A percentile compares a stretch with the other conserved stretches of the same genome.
These are phyloP conservation scores for Santalum album DNA, from an alignment of 164 flowering plant species.

Conservation along the genomic window DNA sequence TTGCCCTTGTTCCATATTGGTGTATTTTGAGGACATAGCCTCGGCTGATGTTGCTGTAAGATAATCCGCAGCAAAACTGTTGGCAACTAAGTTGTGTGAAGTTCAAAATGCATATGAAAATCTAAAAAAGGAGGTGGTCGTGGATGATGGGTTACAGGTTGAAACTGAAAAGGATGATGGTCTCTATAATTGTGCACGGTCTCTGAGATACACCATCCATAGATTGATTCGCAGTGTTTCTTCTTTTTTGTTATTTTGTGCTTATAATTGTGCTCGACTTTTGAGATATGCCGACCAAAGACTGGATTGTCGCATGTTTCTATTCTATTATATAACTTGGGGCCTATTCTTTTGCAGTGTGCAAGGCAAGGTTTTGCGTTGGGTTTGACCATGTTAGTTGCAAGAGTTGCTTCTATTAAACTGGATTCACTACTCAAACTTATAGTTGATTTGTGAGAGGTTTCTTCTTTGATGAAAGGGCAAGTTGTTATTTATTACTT, in stretches of 20 bases:
- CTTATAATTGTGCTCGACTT: too few relatives aligned
- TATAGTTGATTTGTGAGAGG: slow-evolving; percentile 50
- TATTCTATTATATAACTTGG: slow-evolving; percentile 5
- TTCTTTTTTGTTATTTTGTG: slow-evolving; percentile 47
- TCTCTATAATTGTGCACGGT: slow-evolving; percentile 63
- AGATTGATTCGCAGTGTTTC: slow-evolving; percentile 93
- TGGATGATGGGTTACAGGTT: slow-evolving; percentile 33
- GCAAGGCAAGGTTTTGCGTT: slow-evolving; percentile 96
- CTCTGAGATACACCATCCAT: slow-evolving; percentile 77
- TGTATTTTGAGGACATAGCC: slow-evolving; percentile 63
- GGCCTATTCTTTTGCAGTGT: slow-evolving; percentile 48
- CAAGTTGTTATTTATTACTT: slow-evolving; percentile 40
- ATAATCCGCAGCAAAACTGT: slow-evolving; percentile 54
- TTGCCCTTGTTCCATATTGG: slow-evolving; percentile 63
- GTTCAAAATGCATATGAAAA: slow-evolving; percentile 64
- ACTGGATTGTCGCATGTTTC: not conserved
- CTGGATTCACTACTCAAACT: slow-evolving; percentile 67
- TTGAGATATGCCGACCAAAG: too few relatives aligned
- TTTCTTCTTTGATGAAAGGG: slow-evolving; percentile 93
- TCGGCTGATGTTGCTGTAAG: slow-evolving; percentile 43
- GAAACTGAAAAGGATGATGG: slow-evolving; percentile 95
- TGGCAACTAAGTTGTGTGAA: slow-evolving; percentile 52
- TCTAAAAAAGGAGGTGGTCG: slow-evolving; percentile 29
- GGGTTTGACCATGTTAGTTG: slow-evolving; percentile 57
- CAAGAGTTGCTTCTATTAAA: slow-evolving; percentile 37